Evolutionary conservation across 805 yeast genomes (phyloP).

Genomic region (Maudiozyma serrabonitensis): DNA sequence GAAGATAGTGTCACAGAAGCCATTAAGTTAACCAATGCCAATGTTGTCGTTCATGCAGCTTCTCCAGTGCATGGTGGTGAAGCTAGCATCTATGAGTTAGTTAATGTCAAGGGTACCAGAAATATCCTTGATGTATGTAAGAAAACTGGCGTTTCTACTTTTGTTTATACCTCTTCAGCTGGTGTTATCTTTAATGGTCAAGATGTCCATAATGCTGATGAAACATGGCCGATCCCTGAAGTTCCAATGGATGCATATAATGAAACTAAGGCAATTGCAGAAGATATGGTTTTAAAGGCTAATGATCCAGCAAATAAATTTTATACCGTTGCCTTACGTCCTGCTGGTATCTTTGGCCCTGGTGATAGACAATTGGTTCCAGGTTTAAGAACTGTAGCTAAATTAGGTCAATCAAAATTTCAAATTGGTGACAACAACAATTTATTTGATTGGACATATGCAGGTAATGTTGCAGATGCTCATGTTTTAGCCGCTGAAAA

Average conservation of each 20-base stretch:
- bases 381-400: slow-evolving; percentile 74
- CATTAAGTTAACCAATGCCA: slow-evolving; percentile 47
- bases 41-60: slow-evolving; percentile 87
- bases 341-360: slow-evolving; percentile 98
- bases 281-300: slow-evolving; percentile 65
- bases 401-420: slow-evolving; percentile 76
- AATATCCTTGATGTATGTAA: slow-evolving; percentile 60
- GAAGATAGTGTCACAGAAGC: slow-evolving; percentile 58
- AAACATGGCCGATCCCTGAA: slow-evolving; percentile 84
- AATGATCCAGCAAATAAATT: slow-evolving; percentile 49
- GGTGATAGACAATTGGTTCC: slow-evolving; percentile 97
- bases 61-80: slow-evolving; percentile 89
- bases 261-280: slow-evolving; percentile 89
- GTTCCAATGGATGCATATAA: slow-evolving; percentile 95
- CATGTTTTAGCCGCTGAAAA: slow-evolving; percentile 87
- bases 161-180: slow-evolving; percentile 93
- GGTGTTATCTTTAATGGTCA: slow-evolving; percentile 97
- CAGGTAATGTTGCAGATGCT: slow-evolving; percentile 96
- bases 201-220: slow-evolving; percentile 86
- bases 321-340: slow-evolving; percentile 79
- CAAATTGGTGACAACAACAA: slow-evolving; percentile 94
- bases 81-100: slow-evolving; percentile 77
- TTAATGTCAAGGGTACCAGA: slow-evolving; percentile 82
- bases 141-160: slow-evolving; percentile 39
- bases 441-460: slow-evolving; percentile 93